These are phyloP conservation scores for Sordariomycetes sp. DNA, from an alignment of 2,329 filamentous ascomycete species.

Conservation along the genomic window DNA sequence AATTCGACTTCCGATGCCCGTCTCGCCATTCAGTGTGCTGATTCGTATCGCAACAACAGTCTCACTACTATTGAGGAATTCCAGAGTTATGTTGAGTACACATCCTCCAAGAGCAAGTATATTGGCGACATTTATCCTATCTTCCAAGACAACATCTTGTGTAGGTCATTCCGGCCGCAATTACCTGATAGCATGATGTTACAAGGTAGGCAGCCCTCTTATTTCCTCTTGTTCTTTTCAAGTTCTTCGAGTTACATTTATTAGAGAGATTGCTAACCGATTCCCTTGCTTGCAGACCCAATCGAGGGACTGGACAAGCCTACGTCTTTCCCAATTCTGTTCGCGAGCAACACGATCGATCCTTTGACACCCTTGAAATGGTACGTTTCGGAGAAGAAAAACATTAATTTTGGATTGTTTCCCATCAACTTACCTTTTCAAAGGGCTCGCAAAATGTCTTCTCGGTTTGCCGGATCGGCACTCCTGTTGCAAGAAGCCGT, in stretches of 20 bases:
- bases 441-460: constrained; percentile 17
- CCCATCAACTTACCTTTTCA: constrained; percentile 7
- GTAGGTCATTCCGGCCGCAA: constrained; percentile 12
- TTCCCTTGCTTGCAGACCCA: constrained; percentile 10
- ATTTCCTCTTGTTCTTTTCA: constrained; percentile 2
- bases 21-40: constrained; percentile 15
- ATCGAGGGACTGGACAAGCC: constrained; percentile 9
- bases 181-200: constrained; percentile 18
- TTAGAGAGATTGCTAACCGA: constrained; percentile 7
- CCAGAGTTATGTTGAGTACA: constrained; percentile 12
- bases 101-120: constrained; percentile 18
- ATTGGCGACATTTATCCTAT: constrained; percentile 18
- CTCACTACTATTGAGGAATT: constrained; percentile 16
- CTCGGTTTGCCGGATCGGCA: constrained; percentile 18
- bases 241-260: background rate
- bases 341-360: constrained; percentile 27
- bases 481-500: constrained; percentile 20
- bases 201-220: constrained; percentile 10
- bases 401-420: constrained; percentile 1
- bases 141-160: constrained; percentile 14
- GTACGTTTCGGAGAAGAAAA: constrained; percentile 11
- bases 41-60: constrained; percentile 18
- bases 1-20: constrained; percentile 9
- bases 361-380: constrained; percentile 24
- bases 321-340: constrained; percentile 26